Percentiles rank a stretch among this genome's conserved stretches.
Evolutionary conservation across 2,329 filamentous ascomycete species (phyloP).

Genomic region (Corniculantispora saksenae): DNA sequence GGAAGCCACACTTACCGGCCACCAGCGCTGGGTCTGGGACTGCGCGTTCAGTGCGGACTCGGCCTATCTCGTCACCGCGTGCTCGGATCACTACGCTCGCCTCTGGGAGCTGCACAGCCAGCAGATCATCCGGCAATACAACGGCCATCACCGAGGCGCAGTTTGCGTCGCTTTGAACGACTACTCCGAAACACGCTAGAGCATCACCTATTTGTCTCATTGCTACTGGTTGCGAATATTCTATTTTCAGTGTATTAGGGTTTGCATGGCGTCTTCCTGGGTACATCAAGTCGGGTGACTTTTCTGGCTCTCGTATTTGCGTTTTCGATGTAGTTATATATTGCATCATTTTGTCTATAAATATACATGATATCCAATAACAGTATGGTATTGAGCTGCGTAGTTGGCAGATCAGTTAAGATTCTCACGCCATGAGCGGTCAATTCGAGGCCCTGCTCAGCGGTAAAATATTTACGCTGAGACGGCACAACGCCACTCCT

Average conservation of each 20-base stretch:
- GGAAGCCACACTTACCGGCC: constrained; percentile 83
- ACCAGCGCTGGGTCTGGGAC: constrained; percentile 97
- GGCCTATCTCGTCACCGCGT: constrained; percentile 90
- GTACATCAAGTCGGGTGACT: background rate
- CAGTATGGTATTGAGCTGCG: too few species aligned
- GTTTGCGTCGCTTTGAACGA: constrained; percentile 94
- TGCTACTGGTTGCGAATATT: background rate
- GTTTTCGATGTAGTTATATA: background rate
- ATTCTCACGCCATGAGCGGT: background rate
- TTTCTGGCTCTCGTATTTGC: background rate
- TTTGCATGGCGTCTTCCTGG: constrained; percentile 14
- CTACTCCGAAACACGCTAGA: constrained; percentile 61
- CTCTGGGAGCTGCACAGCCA: constrained; percentile 88
- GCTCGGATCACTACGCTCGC: constrained; percentile 88
- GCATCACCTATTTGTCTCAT: background rate
- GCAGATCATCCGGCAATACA: constrained; percentile 91
- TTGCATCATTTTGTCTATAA: background rate
- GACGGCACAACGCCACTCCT: background rate
- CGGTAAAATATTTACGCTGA: background rate
- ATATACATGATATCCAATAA: background rate
- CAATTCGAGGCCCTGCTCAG: background rate
- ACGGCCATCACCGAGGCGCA: constrained; percentile 87
- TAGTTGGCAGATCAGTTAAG: background rate
- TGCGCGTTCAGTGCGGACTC: constrained; percentile 93
- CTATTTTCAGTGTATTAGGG: background rate